Percentiles rank a stretch among this genome's conserved stretches.
phyloP scores from a whole-genome alignment of 805 yeast species.

The Cyberlindnera mycetangii region DNA sequence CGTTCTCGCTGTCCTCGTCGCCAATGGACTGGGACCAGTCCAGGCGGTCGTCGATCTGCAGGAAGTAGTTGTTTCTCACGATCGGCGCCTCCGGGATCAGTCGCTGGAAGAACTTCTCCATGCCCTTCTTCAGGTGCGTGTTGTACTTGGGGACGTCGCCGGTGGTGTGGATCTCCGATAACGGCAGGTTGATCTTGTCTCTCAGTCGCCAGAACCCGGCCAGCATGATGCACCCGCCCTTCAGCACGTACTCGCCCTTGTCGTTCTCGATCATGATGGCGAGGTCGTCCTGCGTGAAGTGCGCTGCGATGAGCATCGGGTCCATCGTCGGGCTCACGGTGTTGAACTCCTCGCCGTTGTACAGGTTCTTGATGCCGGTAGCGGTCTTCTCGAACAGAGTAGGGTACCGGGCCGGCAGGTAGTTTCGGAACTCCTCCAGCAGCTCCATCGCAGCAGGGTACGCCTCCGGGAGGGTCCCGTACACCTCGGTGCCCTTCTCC shows the following conservation, averaged over 20 bases:
- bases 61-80: slow-evolving; percentile 63
- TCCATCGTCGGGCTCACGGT: slow-evolving; percentile 38
- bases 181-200: slow-evolving; percentile 56
- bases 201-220: slow-evolving; percentile 70
- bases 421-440: slow-evolving; percentile 49
- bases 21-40: slow-evolving; percentile 70
- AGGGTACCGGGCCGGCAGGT: slow-evolving; percentile 58
- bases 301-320: slow-evolving; percentile 57
- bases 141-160: slow-evolving; percentile 69
- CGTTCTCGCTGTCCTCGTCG: slow-evolving; percentile 44
- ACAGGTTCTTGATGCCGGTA: slow-evolving; percentile 35
- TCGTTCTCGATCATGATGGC: slow-evolving; percentile 63
- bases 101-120: slow-evolving; percentile 63
- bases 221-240: slow-evolving; percentile 59
- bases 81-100: slow-evolving; percentile 58
- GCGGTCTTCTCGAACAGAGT: slow-evolving; percentile 36
- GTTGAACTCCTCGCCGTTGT: slow-evolving; percentile 50
- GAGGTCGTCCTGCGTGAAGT: slow-evolving; percentile 61
- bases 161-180: slow-evolving; percentile 55
- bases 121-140: slow-evolving; percentile 54
- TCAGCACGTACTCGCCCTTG: slow-evolving; percentile 54
- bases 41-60: slow-evolving; percentile 59
- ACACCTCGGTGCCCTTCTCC: slow-evolving; percentile 42
- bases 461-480: slow-evolving; percentile 51
- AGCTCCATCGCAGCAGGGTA: slow-evolving; percentile 54